Base-by-base conservation (phyloP, 805 yeast species). In the Metschnikowia lochheadii region DNA sequence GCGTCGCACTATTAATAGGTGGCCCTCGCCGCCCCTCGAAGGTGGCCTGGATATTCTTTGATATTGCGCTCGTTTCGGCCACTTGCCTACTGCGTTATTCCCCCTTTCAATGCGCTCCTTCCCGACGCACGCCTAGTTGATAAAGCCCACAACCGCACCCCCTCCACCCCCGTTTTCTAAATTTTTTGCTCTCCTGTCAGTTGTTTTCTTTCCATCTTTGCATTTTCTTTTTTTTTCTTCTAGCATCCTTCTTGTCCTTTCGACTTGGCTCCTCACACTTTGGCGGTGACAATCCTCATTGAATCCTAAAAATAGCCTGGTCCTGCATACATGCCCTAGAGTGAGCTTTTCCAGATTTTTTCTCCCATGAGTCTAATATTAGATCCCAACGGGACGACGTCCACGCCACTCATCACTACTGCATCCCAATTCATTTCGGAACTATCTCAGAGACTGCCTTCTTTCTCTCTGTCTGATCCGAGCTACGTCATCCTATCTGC, bases 91-190 rank as follows among this genome's bases (percentile, higher is more conserved):
- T 15, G 17, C 38, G 15, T 35, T 15, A n/a, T 5, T 5, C 39
- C 46, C 40, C 46, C 40, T 44, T 34, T 15, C 40, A n/a, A 44
- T 44, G 40, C 46, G 38, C 46, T 34, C 46, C 46, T 44, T 34
- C 33, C 10, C 23, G 40, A 44, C 40, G 46, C 46, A 44, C 33
- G 34, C 37, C 7, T 35, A 35, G 23, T 44, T 44, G 34, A 44
- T 15, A 44, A 35, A 35, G 40, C 40, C 40, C 40, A 15, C 26
- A 35, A 35, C 37, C 38, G 45, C 45, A 32, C 45, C 20, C 17
- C 5, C 17, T 18, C 20, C 6, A 15, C 29, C 20, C 6, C 34
- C 29, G 29, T 26, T 11, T 26, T 26, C 6, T 13, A 6, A n/a
- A 8, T 5, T 2, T 39, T 40, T n/a, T 21, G 14, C 20, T 20